Conservation (phyloP, 2,329 filamentous ascomycete genomes). For the Nemania abortiva region DNA sequence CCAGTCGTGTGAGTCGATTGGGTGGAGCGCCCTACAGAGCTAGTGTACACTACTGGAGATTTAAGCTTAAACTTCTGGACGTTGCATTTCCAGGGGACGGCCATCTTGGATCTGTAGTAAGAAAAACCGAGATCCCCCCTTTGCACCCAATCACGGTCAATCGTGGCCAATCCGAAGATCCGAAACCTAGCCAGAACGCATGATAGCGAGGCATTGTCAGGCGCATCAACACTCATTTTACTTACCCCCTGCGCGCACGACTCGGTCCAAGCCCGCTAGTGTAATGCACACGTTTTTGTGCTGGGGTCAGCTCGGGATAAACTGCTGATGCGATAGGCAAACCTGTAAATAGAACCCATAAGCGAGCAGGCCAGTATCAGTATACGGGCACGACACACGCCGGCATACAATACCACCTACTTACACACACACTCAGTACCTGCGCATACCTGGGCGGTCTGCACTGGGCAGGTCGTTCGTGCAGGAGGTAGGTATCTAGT, state of each 20-base stretch:
- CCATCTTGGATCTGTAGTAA: conserved; percentile 31
- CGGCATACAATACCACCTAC: background rate
- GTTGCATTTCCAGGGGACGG: conserved; percentile 29
- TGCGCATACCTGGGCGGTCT: background rate
- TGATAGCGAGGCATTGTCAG: conserved; percentile 19
- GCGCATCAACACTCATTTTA: conserved; percentile 26
- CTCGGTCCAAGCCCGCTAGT: background rate
- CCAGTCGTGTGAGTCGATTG: conserved; percentile 23
- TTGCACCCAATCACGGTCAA: conserved; percentile 18
- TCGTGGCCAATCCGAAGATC: conserved; percentile 11
- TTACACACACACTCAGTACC: background rate
- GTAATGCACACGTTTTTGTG: conserved; percentile 34
- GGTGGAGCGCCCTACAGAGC: background rate
- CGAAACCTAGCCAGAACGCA: conserved; percentile 6
- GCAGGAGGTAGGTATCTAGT: background rate
- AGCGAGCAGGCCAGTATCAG: conserved; percentile 18
- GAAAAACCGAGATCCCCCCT: conserved; percentile 15
- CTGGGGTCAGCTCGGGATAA: conserved; percentile 20
- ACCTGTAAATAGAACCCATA: conserved; percentile 32
- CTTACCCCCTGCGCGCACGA: background rate
- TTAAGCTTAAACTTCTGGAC: conserved; percentile 35
- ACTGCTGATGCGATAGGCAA: conserved; percentile 22
- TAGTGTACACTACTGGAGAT: conserved; percentile 13
- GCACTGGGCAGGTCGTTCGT: background rate
- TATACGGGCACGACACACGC: background rate